These are phyloP conservation scores for Ophiostoma pallidulum DNA, from an alignment of 2,329 filamentous ascomycete genomes.

Conservation along the genomic window DNA sequence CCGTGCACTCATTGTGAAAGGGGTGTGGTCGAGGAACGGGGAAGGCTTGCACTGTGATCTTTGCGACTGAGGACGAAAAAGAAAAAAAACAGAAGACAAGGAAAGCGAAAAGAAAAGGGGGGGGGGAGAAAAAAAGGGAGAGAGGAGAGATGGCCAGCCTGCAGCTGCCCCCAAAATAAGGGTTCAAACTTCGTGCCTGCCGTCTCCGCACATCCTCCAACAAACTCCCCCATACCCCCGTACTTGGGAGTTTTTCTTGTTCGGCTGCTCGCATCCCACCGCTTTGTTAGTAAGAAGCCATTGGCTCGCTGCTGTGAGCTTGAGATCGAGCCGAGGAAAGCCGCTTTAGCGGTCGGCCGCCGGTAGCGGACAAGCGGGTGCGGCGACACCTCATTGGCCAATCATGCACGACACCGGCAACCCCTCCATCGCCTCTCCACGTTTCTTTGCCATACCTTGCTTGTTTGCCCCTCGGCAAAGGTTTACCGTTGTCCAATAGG, in stretches of 20 bases:
- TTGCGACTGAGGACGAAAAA: not conserved
- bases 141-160: not conserved
- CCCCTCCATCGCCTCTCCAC: slow-evolving; percentile 1
- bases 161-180: too few species aligned
- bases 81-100: not conserved
- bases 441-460: too few species aligned
- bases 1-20: slow-evolving; percentile 14
- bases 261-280: slow-evolving; percentile 3
- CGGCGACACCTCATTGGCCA: slow-evolving; percentile 3
- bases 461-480: slow-evolving; percentile 6
- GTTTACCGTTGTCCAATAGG: not conserved
- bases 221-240: too few species aligned
- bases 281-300: too few species aligned
- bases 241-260: too few species aligned
- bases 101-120: too few species aligned
- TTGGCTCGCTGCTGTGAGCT: not conserved
- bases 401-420: not conserved
- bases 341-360: slow-evolving; percentile 8
- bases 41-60: not conserved
- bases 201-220: too few species aligned
- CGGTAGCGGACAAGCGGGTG: slow-evolving; percentile 8
- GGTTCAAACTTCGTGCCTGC: too few species aligned
- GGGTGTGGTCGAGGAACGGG: not conserved
- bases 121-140: not conserved
- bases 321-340: slow-evolving; percentile 16